Evolutionary conservation across 2,329 filamentous ascomycete genomes (phyloP).

Genomic region (Hirsutella rhossiliensis): DNA sequence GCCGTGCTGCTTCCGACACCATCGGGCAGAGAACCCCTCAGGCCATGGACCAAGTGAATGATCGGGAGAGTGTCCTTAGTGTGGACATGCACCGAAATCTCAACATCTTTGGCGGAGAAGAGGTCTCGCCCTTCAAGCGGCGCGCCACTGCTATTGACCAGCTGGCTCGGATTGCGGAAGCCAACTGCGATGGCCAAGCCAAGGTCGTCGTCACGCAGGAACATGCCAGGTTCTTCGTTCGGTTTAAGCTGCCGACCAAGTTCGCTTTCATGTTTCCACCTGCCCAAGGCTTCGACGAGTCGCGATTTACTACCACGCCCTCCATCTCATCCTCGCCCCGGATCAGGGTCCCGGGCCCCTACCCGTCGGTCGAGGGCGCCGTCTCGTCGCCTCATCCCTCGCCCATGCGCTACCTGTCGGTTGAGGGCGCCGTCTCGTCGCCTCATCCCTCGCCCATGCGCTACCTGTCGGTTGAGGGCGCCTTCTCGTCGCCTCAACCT

Average conservation of each 20-base stretch:
- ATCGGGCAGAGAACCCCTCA: slow-evolving; percentile 1
- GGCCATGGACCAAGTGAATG: background rate
- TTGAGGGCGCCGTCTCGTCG: background rate
- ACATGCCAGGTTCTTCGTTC: slow-evolving; percentile 19
- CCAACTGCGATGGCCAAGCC: slow-evolving; percentile 15
- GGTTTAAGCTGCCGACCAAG: slow-evolving; percentile 24
- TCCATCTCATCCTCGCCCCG: background rate
- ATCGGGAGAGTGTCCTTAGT: slow-evolving; percentile 14
- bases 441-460: background rate
- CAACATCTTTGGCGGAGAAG: slow-evolving; percentile 19
- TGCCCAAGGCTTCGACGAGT: slow-evolving; percentile 16
- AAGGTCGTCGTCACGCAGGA: slow-evolving; percentile 17
- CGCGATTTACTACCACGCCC: slow-evolving; percentile 8
- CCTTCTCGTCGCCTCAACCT: background rate
- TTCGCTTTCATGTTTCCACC: slow-evolving; percentile 17
- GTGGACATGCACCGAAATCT: slow-evolving; percentile 22
- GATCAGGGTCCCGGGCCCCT: background rate
- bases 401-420: too few relatives aligned
- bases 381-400: background rate
- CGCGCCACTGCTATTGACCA: slow-evolving; percentile 9
- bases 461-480: background rate
- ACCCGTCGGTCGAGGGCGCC: background rate
- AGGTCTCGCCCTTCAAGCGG: slow-evolving; percentile 3
- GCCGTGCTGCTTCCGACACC: slow-evolving; percentile 1
- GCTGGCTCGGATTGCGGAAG: slow-evolving; percentile 15